phyloP scores from a whole-genome alignment of 306 rosid genomes.

The Calophaca sinica region DNA sequence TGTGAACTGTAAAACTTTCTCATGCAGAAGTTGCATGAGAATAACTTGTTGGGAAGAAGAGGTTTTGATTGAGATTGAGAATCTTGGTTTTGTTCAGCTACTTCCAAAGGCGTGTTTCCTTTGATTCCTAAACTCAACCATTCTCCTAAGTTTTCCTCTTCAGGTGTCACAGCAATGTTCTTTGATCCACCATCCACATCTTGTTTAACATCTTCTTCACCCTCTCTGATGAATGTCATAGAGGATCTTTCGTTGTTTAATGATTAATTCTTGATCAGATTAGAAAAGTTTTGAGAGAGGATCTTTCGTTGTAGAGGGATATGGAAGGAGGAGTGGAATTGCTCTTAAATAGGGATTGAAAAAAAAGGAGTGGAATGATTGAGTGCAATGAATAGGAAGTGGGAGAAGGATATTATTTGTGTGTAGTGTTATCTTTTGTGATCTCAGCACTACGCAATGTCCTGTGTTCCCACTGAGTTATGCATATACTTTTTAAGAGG shows the following conservation, averaged over 20 bases:
- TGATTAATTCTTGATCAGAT: background rate
- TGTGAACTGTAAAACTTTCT: conserved; percentile 80
- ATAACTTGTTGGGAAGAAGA: conserved; percentile 49
- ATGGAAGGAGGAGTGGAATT: conserved; percentile 31
- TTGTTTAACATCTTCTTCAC: conserved; percentile 25
- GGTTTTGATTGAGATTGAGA: conserved; percentile 58
- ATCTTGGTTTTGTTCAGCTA: conserved; percentile 30
- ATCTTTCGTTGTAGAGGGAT: conserved; percentile 20
- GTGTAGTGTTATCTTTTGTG: conserved; percentile 42
- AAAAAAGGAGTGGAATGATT: conserved; percentile 17
- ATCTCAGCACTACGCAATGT: conserved; percentile 46
- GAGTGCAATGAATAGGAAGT: conserved; percentile 42
- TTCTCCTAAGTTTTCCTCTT: conserved; percentile 52
- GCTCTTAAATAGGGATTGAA: conserved; percentile 52
- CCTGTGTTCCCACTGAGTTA: conserved; percentile 53
- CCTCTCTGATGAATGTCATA: conserved; percentile 44
- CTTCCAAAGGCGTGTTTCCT: background rate
- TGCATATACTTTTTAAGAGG: conserved; percentile 54
- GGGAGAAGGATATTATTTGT: conserved; percentile 49
- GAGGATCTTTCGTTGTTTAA: too few species aligned
- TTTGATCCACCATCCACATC: conserved; percentile 37
- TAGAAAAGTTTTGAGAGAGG: conserved; percentile 30
- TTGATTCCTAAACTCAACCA: conserved; percentile 74
- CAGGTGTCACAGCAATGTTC: background rate
- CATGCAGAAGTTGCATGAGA: conserved; percentile 77